phyloP scores from a whole-genome alignment of 2,329 filamentous ascomycete genomes.

The Neocucurbitaria cava region DNA sequence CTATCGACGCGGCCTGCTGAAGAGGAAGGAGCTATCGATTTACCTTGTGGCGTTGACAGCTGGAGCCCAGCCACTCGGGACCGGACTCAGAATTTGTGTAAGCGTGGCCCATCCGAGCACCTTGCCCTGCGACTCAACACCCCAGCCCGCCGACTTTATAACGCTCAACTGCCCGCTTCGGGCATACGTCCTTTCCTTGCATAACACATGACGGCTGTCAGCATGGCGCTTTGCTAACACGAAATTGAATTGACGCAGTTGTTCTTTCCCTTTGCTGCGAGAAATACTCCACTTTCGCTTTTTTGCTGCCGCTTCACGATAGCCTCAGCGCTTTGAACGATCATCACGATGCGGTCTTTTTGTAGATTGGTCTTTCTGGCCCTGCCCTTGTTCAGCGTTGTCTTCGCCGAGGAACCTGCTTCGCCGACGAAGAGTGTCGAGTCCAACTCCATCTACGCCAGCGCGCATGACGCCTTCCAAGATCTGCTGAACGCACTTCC shows the following conservation, averaged over 20 bases:
- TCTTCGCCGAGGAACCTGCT: slow-evolving; percentile 28
- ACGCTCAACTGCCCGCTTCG: slow-evolving; percentile 7
- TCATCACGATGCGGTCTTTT: slow-evolving; percentile 41
- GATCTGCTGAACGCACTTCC: slow-evolving; percentile 65
- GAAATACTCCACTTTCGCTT: slow-evolving; percentile 9
- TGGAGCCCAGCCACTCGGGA: slow-evolving; percentile 13
- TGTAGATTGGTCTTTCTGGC: slow-evolving; percentile 36
- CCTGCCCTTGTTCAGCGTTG: slow-evolving; percentile 37
- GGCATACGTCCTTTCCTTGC: slow-evolving; percentile 16
- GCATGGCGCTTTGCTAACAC: slow-evolving; percentile 28
- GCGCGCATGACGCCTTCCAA: slow-evolving; percentile 57
- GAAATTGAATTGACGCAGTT: slow-evolving; percentile 17
- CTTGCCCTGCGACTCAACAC: slow-evolving; percentile 5
- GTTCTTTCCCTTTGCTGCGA: slow-evolving; percentile 11
- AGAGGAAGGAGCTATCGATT: slow-evolving; percentile 3
- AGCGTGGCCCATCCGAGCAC: slow-evolving; percentile 10
- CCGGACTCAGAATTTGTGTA: slow-evolving; percentile 17
- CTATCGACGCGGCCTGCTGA: background rate
- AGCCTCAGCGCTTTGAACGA: background rate
- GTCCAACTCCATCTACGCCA: slow-evolving; percentile 35
- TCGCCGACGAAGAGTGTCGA: slow-evolving; percentile 25
- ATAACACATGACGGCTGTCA: background rate
- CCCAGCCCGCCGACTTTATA: slow-evolving; percentile 8
- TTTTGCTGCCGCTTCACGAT: background rate
- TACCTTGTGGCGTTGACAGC: slow-evolving; percentile 8